A percentile compares a stretch with the other conserved stretches of the same genome.
Evolutionary conservation across 2,329 filamentous ascomycete species (phyloP).

Genomic region (Claviceps capensis): DNA sequence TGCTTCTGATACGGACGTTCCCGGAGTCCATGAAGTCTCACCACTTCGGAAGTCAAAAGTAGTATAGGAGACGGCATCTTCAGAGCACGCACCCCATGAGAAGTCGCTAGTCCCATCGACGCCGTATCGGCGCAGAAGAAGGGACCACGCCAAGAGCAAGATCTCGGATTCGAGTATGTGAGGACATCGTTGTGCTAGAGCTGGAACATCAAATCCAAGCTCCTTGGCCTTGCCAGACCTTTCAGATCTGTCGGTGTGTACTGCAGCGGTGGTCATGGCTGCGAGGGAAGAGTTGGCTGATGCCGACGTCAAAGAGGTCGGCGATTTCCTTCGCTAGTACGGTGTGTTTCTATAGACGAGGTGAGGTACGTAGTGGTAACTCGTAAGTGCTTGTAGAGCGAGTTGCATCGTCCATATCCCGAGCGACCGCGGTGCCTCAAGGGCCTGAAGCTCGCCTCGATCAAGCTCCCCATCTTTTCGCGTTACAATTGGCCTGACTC

Average conservation of each 20-base stretch:
- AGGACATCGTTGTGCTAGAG: not conserved
- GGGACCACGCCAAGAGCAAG: constrained; percentile 1
- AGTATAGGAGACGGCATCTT: not conserved
- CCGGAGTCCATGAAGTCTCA: not conserved
- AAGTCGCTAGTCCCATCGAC: not conserved
- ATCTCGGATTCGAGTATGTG: not conserved
- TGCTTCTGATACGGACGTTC: not conserved
- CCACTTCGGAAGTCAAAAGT: not conserved
- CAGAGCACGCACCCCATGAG: not conserved
- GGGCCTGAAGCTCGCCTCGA: not conserved
- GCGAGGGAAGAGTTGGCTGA: not conserved
- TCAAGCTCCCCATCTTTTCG: not conserved
- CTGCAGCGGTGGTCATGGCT: not conserved
- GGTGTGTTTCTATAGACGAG: not conserved
- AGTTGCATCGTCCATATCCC: not conserved
- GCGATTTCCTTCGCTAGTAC: not conserved
- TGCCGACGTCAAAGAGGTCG: not conserved
- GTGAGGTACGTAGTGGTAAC: not conserved
- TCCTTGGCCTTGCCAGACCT: not conserved
- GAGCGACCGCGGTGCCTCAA: not conserved
- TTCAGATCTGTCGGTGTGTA: not conserved
- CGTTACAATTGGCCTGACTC: not conserved
- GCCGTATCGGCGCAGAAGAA: not conserved
- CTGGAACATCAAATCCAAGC: not conserved
- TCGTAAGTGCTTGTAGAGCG: not conserved